Evolutionary conservation across 2,329 filamentous ascomycete genomes (phyloP).

Genomic region (Aspergillus versicolor): DNA sequence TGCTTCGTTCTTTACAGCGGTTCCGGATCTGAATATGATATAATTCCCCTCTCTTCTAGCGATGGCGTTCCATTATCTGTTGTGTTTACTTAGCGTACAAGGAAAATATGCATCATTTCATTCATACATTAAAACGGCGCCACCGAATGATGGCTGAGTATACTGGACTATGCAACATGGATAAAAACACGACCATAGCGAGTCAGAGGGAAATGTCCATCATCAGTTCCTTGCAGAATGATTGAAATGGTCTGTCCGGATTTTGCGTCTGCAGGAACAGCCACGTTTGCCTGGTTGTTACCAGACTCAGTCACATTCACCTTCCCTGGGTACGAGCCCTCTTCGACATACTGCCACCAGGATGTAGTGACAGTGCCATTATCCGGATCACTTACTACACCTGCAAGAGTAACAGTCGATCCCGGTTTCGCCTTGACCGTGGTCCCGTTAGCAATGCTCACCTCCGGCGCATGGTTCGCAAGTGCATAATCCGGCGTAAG

Average conservation of each 20-base stretch:
- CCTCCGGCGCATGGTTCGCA: not conserved
- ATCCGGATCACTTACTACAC: not conserved
- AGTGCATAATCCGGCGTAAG: not conserved
- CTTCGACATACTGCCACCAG: conserved; percentile 8
- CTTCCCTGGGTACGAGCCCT: not conserved
- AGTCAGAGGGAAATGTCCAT: conserved; percentile 1
- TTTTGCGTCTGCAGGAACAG: not conserved
- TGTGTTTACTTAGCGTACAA: not conserved
- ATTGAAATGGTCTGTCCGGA: not conserved
- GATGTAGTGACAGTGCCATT: not conserved
- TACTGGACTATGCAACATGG: not conserved
- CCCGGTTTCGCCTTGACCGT: not conserved
- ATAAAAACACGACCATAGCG: not conserved
- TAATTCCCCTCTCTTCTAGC: not conserved
- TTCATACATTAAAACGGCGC: no score
- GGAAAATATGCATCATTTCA: no score
- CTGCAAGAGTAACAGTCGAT: not conserved
- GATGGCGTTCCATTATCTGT: not conserved
- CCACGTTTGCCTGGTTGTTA: not conserved
- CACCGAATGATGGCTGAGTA: not conserved
- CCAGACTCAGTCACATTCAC: not conserved
- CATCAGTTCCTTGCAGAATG: conserved; percentile 1
- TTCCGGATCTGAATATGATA: not conserved
- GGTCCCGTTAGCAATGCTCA: not conserved
- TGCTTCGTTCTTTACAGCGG: not conserved